Conservation (phyloP, 2,329 filamentous ascomycete species). For the Trichoderma oligosporum region DNA sequence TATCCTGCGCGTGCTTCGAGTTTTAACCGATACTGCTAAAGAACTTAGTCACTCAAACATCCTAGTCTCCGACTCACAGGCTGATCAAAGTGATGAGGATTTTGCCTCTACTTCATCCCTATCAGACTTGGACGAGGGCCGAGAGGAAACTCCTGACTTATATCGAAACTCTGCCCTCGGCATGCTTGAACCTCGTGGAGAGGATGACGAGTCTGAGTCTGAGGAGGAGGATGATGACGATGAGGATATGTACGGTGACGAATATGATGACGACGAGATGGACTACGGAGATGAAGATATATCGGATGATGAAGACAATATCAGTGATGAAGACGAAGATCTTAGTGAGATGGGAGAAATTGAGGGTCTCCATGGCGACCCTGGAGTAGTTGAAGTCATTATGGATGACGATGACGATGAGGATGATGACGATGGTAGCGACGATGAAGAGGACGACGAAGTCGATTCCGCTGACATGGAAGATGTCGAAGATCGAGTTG, state of each 20-base stretch:
- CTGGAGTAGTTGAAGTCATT: conserved; percentile 68
- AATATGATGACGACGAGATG: conserved; percentile 89
- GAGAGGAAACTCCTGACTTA: conserved; percentile 93
- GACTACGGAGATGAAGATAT: conserved; percentile 81
- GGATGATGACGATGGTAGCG: conserved; percentile 57
- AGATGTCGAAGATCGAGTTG: conserved; percentile 50
- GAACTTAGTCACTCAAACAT: conserved; percentile 78
- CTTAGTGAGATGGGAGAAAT: conserved; percentile 80
- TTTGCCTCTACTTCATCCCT: conserved; percentile 83
- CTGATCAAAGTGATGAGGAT: conserved; percentile 74
- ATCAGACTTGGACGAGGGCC: conserved; percentile 79
- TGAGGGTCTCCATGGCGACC: conserved; percentile 65
- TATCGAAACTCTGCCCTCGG: conserved; percentile 95
- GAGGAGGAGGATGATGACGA: conserved; percentile 71
- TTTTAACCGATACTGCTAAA: conserved; percentile 82
- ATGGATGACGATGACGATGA: conserved; percentile 70
- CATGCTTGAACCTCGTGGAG: conserved; percentile 81
- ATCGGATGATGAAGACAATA: conserved; percentile 77
- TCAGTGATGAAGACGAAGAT: conserved; percentile 86
- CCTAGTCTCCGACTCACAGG: conserved; percentile 61
- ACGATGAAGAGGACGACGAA: conserved; percentile 50
- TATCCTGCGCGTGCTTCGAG: conserved; percentile 83
- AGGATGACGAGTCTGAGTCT: conserved; percentile 76
- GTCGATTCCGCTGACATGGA: conserved; percentile 44
- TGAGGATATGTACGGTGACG: conserved; percentile 90